Conservation (phyloP, 169 alveolate genomes). For the Cryptosporidium meleagridis region DNA sequence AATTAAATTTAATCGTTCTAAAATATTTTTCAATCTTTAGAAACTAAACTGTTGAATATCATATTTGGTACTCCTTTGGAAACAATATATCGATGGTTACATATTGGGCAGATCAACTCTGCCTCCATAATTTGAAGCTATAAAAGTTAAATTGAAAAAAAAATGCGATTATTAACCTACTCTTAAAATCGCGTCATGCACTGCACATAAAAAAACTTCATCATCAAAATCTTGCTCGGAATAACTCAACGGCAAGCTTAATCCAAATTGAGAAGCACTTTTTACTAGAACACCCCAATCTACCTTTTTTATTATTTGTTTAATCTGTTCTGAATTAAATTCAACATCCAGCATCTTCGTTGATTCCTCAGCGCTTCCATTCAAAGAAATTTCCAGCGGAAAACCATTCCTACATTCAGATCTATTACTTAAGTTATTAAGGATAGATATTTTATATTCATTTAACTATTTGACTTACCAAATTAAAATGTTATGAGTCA, state of each 20-base stretch:
- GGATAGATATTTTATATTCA: slow-evolving; percentile 62
- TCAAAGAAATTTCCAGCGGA: slow-evolving; percentile 53
- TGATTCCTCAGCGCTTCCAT: slow-evolving; percentile 31
- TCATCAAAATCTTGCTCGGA: slow-evolving; percentile 72
- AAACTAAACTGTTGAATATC: slow-evolving; percentile 31
- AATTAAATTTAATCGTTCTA: not conserved
- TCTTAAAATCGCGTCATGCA: slow-evolving; percentile 58
- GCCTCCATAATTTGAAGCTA: slow-evolving; percentile 79
- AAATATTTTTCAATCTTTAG: not conserved
- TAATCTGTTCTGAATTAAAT: slow-evolving; percentile 68
- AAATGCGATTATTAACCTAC: slow-evolving; percentile 26
- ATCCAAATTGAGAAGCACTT: slow-evolving; percentile 75
- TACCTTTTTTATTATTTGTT: slow-evolving; percentile 61
- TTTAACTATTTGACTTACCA: slow-evolving; percentile 73
- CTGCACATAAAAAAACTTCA: slow-evolving; percentile 75
- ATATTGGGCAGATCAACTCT: slow-evolving; percentile 76
- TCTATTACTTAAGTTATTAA: slow-evolving; percentile 38
- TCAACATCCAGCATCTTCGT: slow-evolving; percentile 59
- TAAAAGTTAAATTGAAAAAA: slow-evolving; percentile 29
- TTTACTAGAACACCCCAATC: slow-evolving; percentile 78
- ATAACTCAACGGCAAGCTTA: slow-evolving; percentile 73
- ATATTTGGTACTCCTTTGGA: slow-evolving; percentile 79
- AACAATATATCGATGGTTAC: slow-evolving; percentile 75
- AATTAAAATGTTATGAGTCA: slow-evolving; percentile 76
- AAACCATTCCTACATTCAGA: slow-evolving; percentile 64